phyloP scores from a whole-genome alignment of 2,329 filamentous ascomycete genomes.

The Fusarium longipes region DNA sequence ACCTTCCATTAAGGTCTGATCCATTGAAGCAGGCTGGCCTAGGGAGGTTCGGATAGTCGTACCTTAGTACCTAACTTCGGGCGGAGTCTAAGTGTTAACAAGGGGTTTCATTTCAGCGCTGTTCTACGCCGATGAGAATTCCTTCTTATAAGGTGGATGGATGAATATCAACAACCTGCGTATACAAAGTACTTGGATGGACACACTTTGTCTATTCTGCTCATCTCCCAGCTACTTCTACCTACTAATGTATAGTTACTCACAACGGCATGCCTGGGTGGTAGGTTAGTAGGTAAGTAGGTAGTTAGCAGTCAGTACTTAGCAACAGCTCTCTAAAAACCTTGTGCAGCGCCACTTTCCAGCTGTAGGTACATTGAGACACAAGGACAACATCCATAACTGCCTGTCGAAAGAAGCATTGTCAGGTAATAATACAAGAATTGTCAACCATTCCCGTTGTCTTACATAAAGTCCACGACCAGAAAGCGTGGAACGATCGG shows the following conservation, averaged over 20 bases:
- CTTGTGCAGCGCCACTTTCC: background rate
- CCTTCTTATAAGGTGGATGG: background rate
- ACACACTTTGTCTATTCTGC: no score
- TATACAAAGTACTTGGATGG: no score
- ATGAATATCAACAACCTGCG: no score
- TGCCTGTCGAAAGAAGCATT: background rate
- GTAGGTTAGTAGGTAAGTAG: no score
- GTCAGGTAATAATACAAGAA: background rate
- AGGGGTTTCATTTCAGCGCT: conserved; percentile 30
- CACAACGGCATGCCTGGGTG: background rate
- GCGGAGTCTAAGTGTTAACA: conserved; percentile 6
- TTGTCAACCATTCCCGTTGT: background rate
- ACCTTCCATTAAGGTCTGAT: background rate
- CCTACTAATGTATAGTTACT: conserved; percentile 2
- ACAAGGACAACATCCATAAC: background rate
- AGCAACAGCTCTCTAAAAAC: background rate
- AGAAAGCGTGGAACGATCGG: background rate
- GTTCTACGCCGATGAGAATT: conserved; percentile 21
- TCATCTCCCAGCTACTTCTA: background rate
- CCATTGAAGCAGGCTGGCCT: no score
- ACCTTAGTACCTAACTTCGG: background rate
- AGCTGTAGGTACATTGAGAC: background rate
- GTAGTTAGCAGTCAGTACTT: no score
- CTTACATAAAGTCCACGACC: background rate
- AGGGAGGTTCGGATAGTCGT: conserved; percentile 3